phyloP scores from a whole-genome alignment of 345 rosid species.

The Microthlaspi erraticum region DNA sequence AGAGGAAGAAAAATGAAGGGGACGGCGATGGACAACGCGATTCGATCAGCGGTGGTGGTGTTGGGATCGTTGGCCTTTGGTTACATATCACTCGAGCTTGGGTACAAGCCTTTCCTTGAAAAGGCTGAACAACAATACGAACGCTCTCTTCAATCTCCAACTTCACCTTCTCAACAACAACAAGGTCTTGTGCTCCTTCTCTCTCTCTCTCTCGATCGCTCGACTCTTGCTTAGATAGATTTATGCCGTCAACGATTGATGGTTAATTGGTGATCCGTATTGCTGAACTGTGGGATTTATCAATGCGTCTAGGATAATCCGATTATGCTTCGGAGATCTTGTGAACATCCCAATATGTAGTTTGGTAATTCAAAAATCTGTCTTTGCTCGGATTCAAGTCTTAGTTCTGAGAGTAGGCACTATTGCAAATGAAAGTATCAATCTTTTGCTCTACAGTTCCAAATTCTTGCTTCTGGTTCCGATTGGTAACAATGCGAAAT shows the following conservation, averaged over 20 bases:
- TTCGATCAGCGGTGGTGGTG: conserved; percentile 52
- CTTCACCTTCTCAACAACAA: conserved; percentile 24
- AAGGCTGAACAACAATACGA: conserved; percentile 54
- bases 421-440: not conserved
- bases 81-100: conserved; percentile 63
- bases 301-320: not conserved
- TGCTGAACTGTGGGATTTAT: conserved; percentile 1
- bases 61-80: conserved; percentile 78
- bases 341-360: not conserved
- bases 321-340: not conserved
- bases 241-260: not conserved
- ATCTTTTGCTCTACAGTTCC: not conserved
- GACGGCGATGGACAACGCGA: conserved; percentile 49
- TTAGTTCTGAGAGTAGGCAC: not conserved
- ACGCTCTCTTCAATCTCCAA: conserved; percentile 33
- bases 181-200: conserved; percentile 32
- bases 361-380: not conserved
- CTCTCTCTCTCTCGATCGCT: conserved; percentile 9
- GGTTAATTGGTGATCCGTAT: conserved; percentile 1
- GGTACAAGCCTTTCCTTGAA: conserved; percentile 71
- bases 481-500: not conserved
- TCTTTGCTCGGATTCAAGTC: not conserved
- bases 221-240: conserved; percentile 3
- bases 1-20: conserved; percentile 40
- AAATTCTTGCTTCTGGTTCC: conserved; percentile 10